These are phyloP conservation scores for Candolleomyces eurysporus DNA, from an alignment of 768 basidiomycete genomes.

Conservation along the genomic window DNA sequence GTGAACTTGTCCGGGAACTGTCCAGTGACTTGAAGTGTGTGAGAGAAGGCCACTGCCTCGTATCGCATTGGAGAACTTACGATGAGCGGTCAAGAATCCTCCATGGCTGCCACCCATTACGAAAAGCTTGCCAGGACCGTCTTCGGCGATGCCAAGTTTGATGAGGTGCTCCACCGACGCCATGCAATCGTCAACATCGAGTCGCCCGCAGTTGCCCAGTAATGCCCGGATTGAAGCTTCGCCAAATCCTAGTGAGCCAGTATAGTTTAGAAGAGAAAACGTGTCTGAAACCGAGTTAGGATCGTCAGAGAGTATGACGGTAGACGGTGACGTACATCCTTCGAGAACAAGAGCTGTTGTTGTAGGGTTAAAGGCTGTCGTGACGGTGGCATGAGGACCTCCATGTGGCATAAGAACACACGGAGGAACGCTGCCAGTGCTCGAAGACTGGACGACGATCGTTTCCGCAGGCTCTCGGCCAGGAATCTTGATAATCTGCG, in stretches of 20 bases:
- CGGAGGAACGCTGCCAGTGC: constrained; percentile 27
- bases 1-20: constrained; percentile 60
- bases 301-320: background rate
- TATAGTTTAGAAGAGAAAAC: constrained; percentile 62
- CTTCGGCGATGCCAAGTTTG: constrained; percentile 43
- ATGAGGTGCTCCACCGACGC: constrained; percentile 52
- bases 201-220: constrained; percentile 56
- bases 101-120: constrained; percentile 70
- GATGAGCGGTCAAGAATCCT: constrained; percentile 59
- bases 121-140: constrained; percentile 50
- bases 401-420: constrained; percentile 60
- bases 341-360: constrained; percentile 49
- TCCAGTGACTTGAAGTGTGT: constrained; percentile 49
- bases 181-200: constrained; percentile 68
- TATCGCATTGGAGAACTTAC: constrained; percentile 34
- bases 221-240: constrained; percentile 55
- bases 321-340: constrained; percentile 49
- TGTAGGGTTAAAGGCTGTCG: constrained; percentile 46
- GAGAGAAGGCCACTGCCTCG: background rate
- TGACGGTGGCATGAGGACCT: constrained; percentile 54
- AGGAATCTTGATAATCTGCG: constrained; percentile 49
- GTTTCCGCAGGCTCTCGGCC: constrained; percentile 50
- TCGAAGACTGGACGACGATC: constrained; percentile 43
- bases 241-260: constrained; percentile 65
- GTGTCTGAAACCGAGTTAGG: constrained; percentile 40